Conservation (phyloP, 768 basidiomycete genomes). For the Gelatoporia subvermispora region DNA sequence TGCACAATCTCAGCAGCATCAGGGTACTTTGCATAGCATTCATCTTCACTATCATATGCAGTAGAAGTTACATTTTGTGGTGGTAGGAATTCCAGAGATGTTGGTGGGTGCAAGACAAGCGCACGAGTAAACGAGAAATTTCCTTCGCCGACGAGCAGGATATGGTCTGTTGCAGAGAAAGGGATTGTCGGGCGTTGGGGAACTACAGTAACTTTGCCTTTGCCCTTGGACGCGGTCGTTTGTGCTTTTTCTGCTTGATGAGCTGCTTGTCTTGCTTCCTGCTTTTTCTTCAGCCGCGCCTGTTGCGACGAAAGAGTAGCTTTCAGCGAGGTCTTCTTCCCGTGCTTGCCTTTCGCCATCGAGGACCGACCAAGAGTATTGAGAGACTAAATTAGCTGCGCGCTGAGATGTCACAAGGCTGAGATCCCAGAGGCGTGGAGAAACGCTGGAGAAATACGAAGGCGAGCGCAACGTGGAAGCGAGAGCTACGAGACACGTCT, state of each 20-base stretch:
- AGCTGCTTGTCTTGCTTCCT: constrained; percentile 46
- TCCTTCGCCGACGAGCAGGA: constrained; percentile 86
- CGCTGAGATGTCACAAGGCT: background rate
- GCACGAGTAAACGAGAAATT: constrained; percentile 91
- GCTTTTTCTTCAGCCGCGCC: constrained; percentile 54
- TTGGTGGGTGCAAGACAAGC: constrained; percentile 47
- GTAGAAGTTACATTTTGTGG: constrained; percentile 77
- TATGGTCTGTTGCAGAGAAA: constrained; percentile 57
- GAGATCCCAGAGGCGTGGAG: background rate
- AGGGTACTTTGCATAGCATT: constrained; percentile 80
- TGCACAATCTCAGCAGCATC: constrained; percentile 58
- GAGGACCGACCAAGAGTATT: too few relatives aligned
- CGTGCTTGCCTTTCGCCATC: constrained; percentile 21
- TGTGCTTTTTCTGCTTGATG: constrained; percentile 42
- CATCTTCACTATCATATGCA: constrained; percentile 73
- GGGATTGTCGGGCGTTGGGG: constrained; percentile 49
- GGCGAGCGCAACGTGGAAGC: constrained; percentile 6
- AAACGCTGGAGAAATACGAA: background rate
- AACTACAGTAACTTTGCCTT: constrained; percentile 27
- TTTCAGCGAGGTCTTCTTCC: constrained; percentile 55
- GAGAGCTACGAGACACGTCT: constrained; percentile 7
- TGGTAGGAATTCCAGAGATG: constrained; percentile 46
- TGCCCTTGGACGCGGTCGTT: constrained; percentile 31
- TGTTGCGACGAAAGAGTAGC: constrained; percentile 68
- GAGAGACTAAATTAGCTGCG: background rate